Evolutionary conservation across 176 grass and related monocot genomes (phyloP), one percentile per base, ranked within the genome.

Genomic region (Carex pumila): DNA sequence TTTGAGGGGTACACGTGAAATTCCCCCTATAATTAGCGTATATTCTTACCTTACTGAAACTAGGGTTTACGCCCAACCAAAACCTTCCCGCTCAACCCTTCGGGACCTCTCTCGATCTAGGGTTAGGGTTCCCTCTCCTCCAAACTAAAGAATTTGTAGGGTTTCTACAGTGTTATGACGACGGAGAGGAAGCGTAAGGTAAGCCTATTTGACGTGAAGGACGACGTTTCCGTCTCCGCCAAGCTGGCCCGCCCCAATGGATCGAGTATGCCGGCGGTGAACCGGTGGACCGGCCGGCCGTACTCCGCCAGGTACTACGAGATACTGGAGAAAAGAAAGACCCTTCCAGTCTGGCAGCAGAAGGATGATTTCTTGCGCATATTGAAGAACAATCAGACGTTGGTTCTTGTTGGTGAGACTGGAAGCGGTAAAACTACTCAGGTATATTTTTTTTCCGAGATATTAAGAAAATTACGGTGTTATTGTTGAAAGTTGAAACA

Each of bases 341-440:
- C 89, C 39, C 93, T 99, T 11, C 96, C 96, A 12, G 96, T 99
- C 31, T 99, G 96, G 96, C 96, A 95, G 72, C 96, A 99, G 84
- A 99, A 99, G 84, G 93, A 99, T 1, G 96, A 95, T 29, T 99
- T 99, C 32, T 85, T 95, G 86, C 68, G 84, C 80, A 83, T 54
- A 53, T 85, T 99, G 64, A 90, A 90, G 69, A 89, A 79, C 50
- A 95, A 92, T 64, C 96, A 99, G 83, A 93, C 86, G 68, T 61
- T 98, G 68, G 94, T 98, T 41, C 89, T 98, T 25, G 95, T 98
- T 39, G 95, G 95, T 3, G 95, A 98, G 76, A 98, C 95, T 3
- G 95, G 95, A 85, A 98, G 96, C n/a, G 96, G 96, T 45, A 99
- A 99, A 85, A 99, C 96, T 81, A 99, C 93, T 25, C 96, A 99